Evolutionary conservation across 495 filamentous ascomycete species (phyloP).

Genomic region (Margaritispora aquatica): DNA sequence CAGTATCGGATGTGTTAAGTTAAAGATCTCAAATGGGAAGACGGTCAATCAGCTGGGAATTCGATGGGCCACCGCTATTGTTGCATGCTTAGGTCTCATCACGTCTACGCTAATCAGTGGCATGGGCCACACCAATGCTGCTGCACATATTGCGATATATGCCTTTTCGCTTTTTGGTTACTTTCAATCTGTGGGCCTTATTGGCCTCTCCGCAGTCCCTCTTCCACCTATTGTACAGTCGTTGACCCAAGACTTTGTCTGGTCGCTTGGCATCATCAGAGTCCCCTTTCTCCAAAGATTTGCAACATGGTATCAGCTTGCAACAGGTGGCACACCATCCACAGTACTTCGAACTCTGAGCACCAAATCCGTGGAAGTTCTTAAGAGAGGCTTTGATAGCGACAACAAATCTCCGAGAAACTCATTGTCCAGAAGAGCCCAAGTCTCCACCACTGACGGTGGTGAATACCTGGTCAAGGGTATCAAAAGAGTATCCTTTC

Average conservation of each 20-base stretch:
- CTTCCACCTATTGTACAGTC: conserved; percentile 82
- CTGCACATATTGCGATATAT: conserved; percentile 88
- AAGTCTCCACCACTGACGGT: conserved; percentile 22
- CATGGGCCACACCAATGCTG: conserved; percentile 83
- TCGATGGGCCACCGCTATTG: conserved; percentile 78
- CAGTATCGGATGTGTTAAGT: conserved; percentile 79
- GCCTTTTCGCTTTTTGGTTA: conserved; percentile 85
- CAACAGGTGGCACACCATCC: conserved; percentile 81
- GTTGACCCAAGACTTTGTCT: conserved; percentile 96
- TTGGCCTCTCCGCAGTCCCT: conserved; percentile 73
- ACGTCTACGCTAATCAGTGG: conserved; percentile 73
- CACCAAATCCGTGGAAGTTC: conserved; percentile 72
- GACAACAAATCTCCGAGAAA: background rate
- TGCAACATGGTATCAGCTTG: conserved; percentile 88
- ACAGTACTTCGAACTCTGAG: conserved; percentile 65
- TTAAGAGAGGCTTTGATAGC: conserved; percentile 58
- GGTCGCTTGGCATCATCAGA: conserved; percentile 92
- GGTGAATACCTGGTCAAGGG: conserved; percentile 66
- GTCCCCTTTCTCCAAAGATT: conserved; percentile 79
- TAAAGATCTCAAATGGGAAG: conserved; percentile 80
- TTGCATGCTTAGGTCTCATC: conserved; percentile 72
- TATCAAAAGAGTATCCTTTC: conserved; percentile 83
- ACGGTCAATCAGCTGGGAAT: conserved; percentile 83
- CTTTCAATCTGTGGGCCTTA: conserved; percentile 89
- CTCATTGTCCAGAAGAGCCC: conserved; percentile 33